phyloP scores from a whole-genome alignment of 371 early-diverging fungal species.

The Lichtheimia hyalospora region DNA sequence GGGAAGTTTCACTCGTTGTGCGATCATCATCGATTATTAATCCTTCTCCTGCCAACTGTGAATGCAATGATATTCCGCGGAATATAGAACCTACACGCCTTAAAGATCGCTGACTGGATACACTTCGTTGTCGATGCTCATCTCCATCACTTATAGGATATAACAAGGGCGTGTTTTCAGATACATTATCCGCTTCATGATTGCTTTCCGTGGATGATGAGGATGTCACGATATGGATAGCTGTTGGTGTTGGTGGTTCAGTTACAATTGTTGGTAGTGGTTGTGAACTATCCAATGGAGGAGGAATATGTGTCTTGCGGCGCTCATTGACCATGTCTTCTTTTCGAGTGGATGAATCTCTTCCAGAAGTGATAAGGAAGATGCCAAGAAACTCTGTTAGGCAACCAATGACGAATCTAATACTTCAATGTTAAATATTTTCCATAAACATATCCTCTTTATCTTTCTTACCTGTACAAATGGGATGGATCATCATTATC shows the following conservation, averaged over 20 bases:
- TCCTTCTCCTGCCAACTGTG: conserved; percentile 13
- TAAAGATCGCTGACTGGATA: conserved; percentile 6
- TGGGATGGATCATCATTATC: conserved; percentile 34
- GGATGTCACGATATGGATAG: neutral
- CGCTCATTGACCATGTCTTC: neutral
- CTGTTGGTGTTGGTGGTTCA: neutral
- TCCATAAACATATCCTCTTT: neutral
- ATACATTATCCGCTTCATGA: neutral
- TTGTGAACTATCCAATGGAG: no score
- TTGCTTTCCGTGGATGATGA: neutral
- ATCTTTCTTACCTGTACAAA: conserved; percentile 9
- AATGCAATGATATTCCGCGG: conserved; percentile 16
- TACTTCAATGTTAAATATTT: neutral
- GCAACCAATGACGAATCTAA: conserved; percentile 58
- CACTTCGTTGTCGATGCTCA: conserved; percentile 6
- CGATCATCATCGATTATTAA: conserved; percentile 10
- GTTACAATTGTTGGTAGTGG: no score
- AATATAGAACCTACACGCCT: conserved; percentile 6
- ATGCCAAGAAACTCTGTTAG: conserved; percentile 73
- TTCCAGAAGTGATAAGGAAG: conserved; percentile 66
- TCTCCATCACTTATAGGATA: conserved; percentile 1
- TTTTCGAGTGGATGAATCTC: neutral
- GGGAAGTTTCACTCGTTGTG: neutral
- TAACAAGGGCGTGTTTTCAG: conserved; percentile 8
- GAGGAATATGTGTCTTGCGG: no score